phyloP scores from a whole-genome alignment of 805 yeast species.

The Starmerella cellae region DNA sequence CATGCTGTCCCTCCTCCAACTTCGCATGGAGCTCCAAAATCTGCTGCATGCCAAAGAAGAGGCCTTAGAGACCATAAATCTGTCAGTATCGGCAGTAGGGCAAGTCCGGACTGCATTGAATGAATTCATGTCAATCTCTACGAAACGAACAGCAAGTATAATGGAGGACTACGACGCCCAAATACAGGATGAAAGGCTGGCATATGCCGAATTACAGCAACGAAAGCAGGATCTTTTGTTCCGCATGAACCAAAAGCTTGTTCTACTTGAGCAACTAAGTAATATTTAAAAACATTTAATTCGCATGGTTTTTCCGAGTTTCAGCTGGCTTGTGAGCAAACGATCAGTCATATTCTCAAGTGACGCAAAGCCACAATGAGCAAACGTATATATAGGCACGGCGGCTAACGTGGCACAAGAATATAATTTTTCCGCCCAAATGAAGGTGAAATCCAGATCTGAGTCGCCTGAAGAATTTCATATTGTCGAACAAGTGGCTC shows the following conservation, averaged over 20 bases:
- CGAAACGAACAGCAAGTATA: constrained; percentile 2
- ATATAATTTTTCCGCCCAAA: no score
- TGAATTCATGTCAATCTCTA: constrained; percentile 8
- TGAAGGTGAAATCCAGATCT: no score
- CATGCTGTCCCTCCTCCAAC: constrained; percentile 4
- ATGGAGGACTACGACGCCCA: constrained; percentile 12
- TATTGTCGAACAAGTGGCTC: no score
- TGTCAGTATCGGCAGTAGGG: constrained; percentile 9
- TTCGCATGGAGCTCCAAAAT: constrained; percentile 17
- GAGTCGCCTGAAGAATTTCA: no score
- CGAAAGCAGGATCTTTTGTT: constrained; percentile 11
- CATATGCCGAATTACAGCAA: constrained; percentile 10
- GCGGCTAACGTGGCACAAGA: no score
- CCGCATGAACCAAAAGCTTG: constrained; percentile 2
- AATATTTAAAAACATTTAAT: no score
- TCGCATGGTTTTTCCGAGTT: no score
- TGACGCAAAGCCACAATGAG: no score
- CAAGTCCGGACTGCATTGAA: constrained; percentile 13
- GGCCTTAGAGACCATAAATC: constrained; percentile 16
- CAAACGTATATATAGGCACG: no score
- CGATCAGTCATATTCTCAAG: no score
- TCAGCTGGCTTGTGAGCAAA: no score
- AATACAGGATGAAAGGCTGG: constrained; percentile 7
- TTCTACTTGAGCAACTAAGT: neutral
- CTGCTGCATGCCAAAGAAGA: constrained; percentile 16